Conservation (phyloP, 2,329 filamentous ascomycete genomes). For the Plectosphaerella sp. region DNA sequence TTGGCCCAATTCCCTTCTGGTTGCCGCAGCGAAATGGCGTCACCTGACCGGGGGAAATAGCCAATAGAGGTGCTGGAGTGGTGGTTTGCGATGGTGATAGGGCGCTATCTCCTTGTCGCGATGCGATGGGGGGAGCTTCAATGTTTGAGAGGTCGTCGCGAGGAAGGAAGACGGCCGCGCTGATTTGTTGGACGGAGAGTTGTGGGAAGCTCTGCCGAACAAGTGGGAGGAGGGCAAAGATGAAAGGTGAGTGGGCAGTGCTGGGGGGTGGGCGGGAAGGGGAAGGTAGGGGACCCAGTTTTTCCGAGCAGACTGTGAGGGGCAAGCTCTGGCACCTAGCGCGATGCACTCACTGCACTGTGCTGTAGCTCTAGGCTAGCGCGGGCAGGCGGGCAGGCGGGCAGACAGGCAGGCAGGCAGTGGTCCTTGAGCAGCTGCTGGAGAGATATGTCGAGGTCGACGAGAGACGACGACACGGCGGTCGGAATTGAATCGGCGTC, state of each 20-base stretch:
- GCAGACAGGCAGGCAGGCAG: no score
- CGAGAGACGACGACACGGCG: no score
- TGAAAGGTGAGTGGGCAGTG: slow-evolving; percentile 7
- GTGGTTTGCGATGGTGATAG: slow-evolving; percentile 47
- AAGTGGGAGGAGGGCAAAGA: not conserved
- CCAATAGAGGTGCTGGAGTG: slow-evolving; percentile 43
- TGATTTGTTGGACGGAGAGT: slow-evolving; percentile 43
- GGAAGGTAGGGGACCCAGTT: slow-evolving; percentile 4
- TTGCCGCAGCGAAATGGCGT: slow-evolving; percentile 40
- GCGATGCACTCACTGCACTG: no score
- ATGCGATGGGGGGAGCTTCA: slow-evolving; percentile 22
- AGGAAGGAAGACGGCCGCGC: slow-evolving; percentile 31
- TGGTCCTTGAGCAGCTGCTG: no score
- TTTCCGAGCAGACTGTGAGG: no score
- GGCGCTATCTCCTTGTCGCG: slow-evolving; percentile 33
- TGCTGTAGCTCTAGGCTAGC: no score
- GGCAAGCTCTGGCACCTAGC: no score
- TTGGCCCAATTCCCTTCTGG: slow-evolving; percentile 13
- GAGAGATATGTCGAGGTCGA: no score
- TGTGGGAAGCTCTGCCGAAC: slow-evolving; percentile 18
- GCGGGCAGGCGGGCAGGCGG: no score
- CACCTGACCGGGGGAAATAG: slow-evolving; percentile 43
- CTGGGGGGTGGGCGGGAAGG: slow-evolving; percentile 15
- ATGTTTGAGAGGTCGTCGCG: slow-evolving; percentile 19
- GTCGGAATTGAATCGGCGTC: no score